Percentiles rank a stretch among this genome's conserved stretches.
phyloP scores from a whole-genome alignment of 2,329 filamentous ascomycete genomes.

The Fusarium sulawesiense region DNA sequence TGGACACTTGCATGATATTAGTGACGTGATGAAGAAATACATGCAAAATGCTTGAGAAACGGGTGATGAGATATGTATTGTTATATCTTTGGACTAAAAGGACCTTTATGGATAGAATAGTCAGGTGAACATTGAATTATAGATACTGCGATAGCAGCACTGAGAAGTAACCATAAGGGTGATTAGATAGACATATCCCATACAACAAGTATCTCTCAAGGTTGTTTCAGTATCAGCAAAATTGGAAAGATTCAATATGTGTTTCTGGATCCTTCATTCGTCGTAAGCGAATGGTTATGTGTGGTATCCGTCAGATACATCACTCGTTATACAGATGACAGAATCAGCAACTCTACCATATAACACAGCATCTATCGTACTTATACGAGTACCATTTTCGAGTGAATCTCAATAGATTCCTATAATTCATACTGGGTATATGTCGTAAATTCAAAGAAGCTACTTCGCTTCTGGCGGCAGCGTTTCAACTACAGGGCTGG shows the following conservation, averaged over 20 bases:
- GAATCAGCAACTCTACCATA: too few species aligned
- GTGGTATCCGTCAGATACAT: not conserved
- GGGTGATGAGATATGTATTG: not conserved
- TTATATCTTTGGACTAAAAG: not conserved
- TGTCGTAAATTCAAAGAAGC: constrained; percentile 20
- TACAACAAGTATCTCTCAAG: not conserved
- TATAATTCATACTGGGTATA: not conserved
- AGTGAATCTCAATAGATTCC: fast-evolving
- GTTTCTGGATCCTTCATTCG: not conserved
- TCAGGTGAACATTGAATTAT: not conserved
- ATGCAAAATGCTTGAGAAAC: too few species aligned
- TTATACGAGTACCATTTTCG: fast-evolving
- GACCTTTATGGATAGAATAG: constrained; percentile 9
- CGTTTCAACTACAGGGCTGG: too few species aligned
- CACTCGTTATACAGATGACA: not conserved
- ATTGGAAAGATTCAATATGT: not conserved
- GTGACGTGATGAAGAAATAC: constrained; percentile 20
- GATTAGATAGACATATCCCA: not conserved
- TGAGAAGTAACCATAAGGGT: not conserved
- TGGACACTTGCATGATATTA: not conserved
- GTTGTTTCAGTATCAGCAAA: fast-evolving
- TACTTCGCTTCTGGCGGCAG: too few species aligned
- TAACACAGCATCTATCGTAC: too few species aligned
- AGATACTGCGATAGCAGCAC: not conserved
- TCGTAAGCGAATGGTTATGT: not conserved